phyloP scores from a whole-genome alignment of 306 rosid genomes.

The Vigna hirtella region DNA sequence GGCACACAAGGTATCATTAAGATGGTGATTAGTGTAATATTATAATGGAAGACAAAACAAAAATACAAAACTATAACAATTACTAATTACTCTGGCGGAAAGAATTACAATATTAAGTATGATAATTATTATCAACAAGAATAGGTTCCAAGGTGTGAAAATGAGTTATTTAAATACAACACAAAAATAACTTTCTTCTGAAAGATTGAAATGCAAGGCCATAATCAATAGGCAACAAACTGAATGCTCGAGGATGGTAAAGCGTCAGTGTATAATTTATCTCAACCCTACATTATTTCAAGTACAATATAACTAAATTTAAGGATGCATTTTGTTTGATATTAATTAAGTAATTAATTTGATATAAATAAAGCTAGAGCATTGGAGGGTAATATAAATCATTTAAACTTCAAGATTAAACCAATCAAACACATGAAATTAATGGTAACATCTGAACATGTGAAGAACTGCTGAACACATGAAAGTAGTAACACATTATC shows the following conservation, averaged over 20 bases:
- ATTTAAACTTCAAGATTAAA: too few species aligned
- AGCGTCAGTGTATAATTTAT: neutral
- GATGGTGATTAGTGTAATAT: too few species aligned
- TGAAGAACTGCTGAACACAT: neutral
- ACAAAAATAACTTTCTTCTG: too few species aligned
- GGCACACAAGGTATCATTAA: too few species aligned
- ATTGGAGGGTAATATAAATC: neutral
- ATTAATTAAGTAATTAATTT: neutral
- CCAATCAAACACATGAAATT: neutral
- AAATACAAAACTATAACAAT: too few species aligned
- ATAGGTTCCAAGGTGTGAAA: too few species aligned
- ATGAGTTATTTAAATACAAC: too few species aligned
- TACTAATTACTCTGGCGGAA: too few species aligned
- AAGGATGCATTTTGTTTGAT: neutral
- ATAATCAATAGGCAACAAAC: neutral
- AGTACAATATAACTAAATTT: neutral
- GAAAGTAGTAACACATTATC: neutral
- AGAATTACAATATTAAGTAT: too few species aligned
- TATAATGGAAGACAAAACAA: too few species aligned
- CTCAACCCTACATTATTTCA: neutral
- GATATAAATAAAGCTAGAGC: neutral
- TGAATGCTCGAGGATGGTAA: neutral
- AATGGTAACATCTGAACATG: neutral
- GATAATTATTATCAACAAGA: too few species aligned
- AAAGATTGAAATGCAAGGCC: neutral